Percentiles rank a stretch among this genome's conserved stretches.
phyloP scores from a whole-genome alignment of 2,329 filamentous ascomycete genomes.

The Neonectria magnoliae region DNA sequence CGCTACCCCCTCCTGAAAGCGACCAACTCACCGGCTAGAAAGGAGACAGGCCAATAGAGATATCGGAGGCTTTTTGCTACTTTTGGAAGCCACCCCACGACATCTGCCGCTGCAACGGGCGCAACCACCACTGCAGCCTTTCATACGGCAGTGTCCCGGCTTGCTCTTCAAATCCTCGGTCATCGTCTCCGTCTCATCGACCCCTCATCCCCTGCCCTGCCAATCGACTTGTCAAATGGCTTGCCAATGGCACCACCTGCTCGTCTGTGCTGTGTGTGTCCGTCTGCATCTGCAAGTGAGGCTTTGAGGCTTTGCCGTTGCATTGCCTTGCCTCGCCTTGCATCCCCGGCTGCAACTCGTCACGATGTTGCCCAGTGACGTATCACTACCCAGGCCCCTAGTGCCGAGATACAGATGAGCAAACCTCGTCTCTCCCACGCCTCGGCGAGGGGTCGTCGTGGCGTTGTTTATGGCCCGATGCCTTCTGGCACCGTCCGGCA shows the following conservation, averaged over 20 bases:
- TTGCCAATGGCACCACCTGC: slow-evolving; percentile 36
- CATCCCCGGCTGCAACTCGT: slow-evolving; percentile 24
- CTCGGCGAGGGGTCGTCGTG: slow-evolving; percentile 1
- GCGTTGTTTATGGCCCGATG: slow-evolving; percentile 5
- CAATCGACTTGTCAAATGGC: slow-evolving; percentile 25
- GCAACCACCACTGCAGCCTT: slow-evolving; percentile 20
- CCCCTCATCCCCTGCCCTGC: slow-evolving; percentile 21
- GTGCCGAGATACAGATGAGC: not conserved
- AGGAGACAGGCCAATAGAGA: slow-evolving; percentile 20
- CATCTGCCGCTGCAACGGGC: slow-evolving; percentile 34
- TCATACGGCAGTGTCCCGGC: not conserved
- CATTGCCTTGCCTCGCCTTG: slow-evolving; percentile 28
- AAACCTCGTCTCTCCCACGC: not conserved
- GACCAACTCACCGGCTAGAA: slow-evolving; percentile 26
- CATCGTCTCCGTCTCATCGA: slow-evolving; percentile 16
- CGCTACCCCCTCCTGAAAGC: slow-evolving; percentile 24
- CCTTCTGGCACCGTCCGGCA: not conserved
- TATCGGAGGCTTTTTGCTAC: slow-evolving; percentile 25
- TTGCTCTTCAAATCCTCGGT: slow-evolving; percentile 7
- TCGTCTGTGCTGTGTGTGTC: slow-evolving; percentile 28
- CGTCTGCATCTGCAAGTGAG: slow-evolving; percentile 11
- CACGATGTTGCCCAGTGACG: slow-evolving; percentile 31
- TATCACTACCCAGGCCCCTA: slow-evolving; percentile 17
- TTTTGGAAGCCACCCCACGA: slow-evolving; percentile 38
- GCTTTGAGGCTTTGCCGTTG: slow-evolving; percentile 26